Evolutionary conservation across 345 rosid species (phyloP), one percentile per base, ranked within the genome.

Genomic region (Rhizophora apiculata): DNA sequence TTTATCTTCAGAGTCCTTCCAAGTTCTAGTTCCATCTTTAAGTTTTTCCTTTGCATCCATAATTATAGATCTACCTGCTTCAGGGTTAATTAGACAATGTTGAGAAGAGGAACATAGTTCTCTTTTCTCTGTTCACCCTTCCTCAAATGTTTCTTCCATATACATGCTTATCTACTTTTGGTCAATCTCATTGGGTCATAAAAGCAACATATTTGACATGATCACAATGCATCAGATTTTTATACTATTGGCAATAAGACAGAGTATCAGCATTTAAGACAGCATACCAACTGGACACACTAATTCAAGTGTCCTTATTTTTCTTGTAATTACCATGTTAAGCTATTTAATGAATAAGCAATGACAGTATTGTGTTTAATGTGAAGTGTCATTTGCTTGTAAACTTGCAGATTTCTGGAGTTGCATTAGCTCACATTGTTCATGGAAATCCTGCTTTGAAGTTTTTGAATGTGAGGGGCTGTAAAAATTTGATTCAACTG

Each of bases 391-490:
- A n/a, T 76, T 54, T 65, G 27, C 34, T 68, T 65, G 59, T 18
- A 60, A 63, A 67, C 37, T 69, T 84, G 79, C 86, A 92, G 97
- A 67, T 88, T 68, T 92, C 91, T 51, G 74, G 81, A 63, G 70
- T 76, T 76, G 81, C 84, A 77, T 82, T 92, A 58, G 73, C 81
- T 80, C 68, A 76, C 69, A 75, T 89, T 32, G 73, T 88, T 69
- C 71, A 30, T 27, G 73, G 77, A 69, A 92, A 86, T 77, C 82
- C 82, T 66, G 75, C 76, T 74, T 80, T 92, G 71, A 89, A 86
- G 83, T 78, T 66, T 71, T 71, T 92, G 74, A 86, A 83, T 67
- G 87, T 88, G 31, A 83, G 81, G 75, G 94, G 87, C 70, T 92
- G 96, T 78, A 83, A 76, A 73, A 84, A 83, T 78, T 77, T 88